phyloP scores from a whole-genome alignment of 805 yeast genomes.

The Sungouiella thailandica region DNA sequence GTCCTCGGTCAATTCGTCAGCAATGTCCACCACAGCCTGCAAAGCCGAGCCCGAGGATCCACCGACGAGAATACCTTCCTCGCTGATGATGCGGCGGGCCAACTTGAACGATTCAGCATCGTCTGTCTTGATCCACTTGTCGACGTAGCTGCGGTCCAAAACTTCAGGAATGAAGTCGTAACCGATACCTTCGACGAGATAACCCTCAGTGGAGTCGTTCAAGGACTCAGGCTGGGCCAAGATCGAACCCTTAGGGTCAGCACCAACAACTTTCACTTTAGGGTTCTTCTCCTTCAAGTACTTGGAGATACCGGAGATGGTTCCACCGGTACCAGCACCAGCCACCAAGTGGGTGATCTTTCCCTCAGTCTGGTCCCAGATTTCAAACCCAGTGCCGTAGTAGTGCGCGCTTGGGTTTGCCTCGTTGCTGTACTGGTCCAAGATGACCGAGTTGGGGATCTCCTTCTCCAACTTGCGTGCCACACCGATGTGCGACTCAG shows the following conservation, averaged over 20 bases:
- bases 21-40: slow-evolving; percentile 69
- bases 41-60: slow-evolving; percentile 87
- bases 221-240: slow-evolving; percentile 73
- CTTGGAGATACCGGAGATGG: slow-evolving; percentile 85
- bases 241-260: slow-evolving; percentile 85
- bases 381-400: slow-evolving; percentile 79
- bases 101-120: slow-evolving; percentile 74
- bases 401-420: slow-evolving; percentile 84
- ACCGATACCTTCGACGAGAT: slow-evolving; percentile 88
- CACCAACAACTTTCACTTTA: slow-evolving; percentile 61
- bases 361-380: slow-evolving; percentile 75
- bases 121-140: slow-evolving; percentile 81
- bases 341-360: slow-evolving; percentile 72
- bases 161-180: slow-evolving; percentile 86
- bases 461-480: slow-evolving; percentile 76
- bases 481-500: slow-evolving; percentile 87
- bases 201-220: slow-evolving; percentile 53
- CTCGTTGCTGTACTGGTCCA: slow-evolving; percentile 76
- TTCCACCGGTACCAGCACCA: slow-evolving; percentile 96
- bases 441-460: slow-evolving; percentile 77
- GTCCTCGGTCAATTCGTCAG: slow-evolving; percentile 62
- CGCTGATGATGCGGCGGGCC: slow-evolving; percentile 76
- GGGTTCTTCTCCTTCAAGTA: slow-evolving; percentile 71
- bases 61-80: slow-evolving; percentile 84
- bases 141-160: slow-evolving; percentile 59